A percentile compares a stretch with the other conserved stretches of the same genome.
phyloP scores from a whole-genome alignment of 305 asterid species.

The Fraxinus floribunda region DNA sequence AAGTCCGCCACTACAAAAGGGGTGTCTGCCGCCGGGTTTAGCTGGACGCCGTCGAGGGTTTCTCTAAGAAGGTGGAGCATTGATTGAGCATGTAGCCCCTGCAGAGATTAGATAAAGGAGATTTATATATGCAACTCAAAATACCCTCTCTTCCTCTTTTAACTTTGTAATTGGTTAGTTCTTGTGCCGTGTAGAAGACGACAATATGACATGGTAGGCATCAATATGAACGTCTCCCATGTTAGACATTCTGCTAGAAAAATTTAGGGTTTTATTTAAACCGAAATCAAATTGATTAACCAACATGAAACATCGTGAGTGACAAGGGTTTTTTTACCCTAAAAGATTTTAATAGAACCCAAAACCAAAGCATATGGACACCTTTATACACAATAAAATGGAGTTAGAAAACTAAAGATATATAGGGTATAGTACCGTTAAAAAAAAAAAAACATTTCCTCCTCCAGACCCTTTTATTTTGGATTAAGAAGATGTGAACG shows the following conservation, averaged over 20 bases:
- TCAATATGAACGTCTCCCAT: not conserved
- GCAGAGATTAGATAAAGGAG: not conserved
- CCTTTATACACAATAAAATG: not conserved
- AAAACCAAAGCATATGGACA: conserved; percentile 14
- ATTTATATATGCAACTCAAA: not conserved
- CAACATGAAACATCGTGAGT: not conserved
- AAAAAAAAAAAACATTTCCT: not conserved
- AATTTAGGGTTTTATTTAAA: not conserved
- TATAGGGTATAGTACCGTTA: not conserved
- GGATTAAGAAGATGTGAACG: not conserved
- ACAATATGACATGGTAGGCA: not conserved
- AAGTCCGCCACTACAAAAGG: conserved; percentile 81
- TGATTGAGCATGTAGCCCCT: conserved; percentile 32
- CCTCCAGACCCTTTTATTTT: not conserved
- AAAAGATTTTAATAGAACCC: not conserved
- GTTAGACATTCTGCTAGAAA: not conserved
- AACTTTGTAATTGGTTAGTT: not conserved
- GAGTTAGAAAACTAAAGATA: not conserved
- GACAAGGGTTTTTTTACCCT: not conserved
- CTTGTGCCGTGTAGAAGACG: not conserved
- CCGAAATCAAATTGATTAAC: not conserved
- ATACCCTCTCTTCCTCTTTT: not conserved
- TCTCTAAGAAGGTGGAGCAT: conserved; percentile 71
- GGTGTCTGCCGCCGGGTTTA: conserved; percentile 39
- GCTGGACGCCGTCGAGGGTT: conserved; percentile 60